These are phyloP conservation scores for Xanthoconium purpureum DNA, from an alignment of 768 basidiomycete species.

Conservation along the genomic window DNA sequence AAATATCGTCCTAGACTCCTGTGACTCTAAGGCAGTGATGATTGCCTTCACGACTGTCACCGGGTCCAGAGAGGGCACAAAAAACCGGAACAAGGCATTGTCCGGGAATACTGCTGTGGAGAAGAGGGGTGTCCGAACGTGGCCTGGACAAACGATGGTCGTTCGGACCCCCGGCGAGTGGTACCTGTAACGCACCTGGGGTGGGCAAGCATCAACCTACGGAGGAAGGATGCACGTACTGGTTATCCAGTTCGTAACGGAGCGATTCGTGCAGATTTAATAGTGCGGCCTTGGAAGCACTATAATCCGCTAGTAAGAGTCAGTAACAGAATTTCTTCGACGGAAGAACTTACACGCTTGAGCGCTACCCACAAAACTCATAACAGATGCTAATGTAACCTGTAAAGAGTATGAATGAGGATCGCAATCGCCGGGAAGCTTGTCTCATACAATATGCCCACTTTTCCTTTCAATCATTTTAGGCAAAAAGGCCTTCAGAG, in stretches of 20 bases:
- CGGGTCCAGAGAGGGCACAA: slow-evolving; percentile 72
- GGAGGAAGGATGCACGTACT: slow-evolving; percentile 38
- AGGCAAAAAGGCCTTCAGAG: slow-evolving; percentile 89
- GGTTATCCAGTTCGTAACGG: slow-evolving; percentile 81
- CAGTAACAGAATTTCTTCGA: neutral
- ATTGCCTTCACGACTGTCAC: slow-evolving; percentile 76
- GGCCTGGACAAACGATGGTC: slow-evolving; percentile 79
- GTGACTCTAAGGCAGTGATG: slow-evolving; percentile 77
- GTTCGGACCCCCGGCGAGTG: slow-evolving; percentile 77
- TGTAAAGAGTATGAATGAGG: slow-evolving; percentile 31
- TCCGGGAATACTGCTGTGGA: slow-evolving; percentile 50
- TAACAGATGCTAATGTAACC: slow-evolving; percentile 76
- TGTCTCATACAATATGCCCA: slow-evolving; percentile 78
- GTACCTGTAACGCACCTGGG: slow-evolving; percentile 44
- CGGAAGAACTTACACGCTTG: slow-evolving; percentile 61
- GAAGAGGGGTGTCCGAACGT: slow-evolving; percentile 79
- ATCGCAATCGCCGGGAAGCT: neutral
- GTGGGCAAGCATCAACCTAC: neutral
- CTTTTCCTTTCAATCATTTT: slow-evolving; percentile 70
- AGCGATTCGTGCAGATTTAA: slow-evolving; percentile 79
- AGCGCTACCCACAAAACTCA: slow-evolving; percentile 68
- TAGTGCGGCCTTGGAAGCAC: slow-evolving; percentile 89
- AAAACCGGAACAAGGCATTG: slow-evolving; percentile 58
- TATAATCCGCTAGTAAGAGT: slow-evolving; percentile 71
- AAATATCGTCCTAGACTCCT: slow-evolving; percentile 67